Conservation (phyloP, 495 filamentous ascomycete genomes). For the Aspergillus carlsbadensis region DNA sequence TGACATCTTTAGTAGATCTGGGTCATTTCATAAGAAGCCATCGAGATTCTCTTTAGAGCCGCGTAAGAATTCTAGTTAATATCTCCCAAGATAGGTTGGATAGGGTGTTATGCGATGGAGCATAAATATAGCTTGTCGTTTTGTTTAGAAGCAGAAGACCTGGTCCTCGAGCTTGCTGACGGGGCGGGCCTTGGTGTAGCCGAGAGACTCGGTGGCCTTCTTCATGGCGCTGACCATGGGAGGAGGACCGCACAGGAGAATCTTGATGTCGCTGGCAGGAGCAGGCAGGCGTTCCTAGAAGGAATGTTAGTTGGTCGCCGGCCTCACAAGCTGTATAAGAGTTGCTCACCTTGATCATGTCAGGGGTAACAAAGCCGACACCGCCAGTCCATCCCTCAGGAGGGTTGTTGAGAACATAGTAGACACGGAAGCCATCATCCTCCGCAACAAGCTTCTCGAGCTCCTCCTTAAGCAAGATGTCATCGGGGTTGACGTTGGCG, state of each 20-base stretch:
- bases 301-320: slow-evolving; percentile 2
- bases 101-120: background rate
- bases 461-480: slow-evolving; percentile 91
- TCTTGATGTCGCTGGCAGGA: slow-evolving; percentile 84
- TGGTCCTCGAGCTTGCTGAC: slow-evolving; percentile 98
- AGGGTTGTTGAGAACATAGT: slow-evolving; percentile 97
- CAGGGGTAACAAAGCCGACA: slow-evolving; percentile 88
- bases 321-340: too few species aligned
- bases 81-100: background rate
- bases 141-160: slow-evolving; percentile 88
- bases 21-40: background rate
- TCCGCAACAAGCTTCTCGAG: slow-evolving; percentile 73
- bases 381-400: slow-evolving; percentile 86
- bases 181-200: slow-evolving; percentile 85
- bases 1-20: background rate
- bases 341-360: slow-evolving; percentile 82
- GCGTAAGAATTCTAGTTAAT: background rate
- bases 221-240: slow-evolving; percentile 98
- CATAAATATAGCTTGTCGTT: background rate
- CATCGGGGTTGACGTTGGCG: slow-evolving; percentile 89
- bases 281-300: slow-evolving; percentile 73
- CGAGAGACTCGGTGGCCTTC: slow-evolving; percentile 85
- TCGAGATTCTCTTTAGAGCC: background rate
- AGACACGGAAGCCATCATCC: slow-evolving; percentile 76
- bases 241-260: slow-evolving; percentile 93